These are phyloP conservation scores for Lactifluus hygrophoroides DNA, from an alignment of 768 basidiomycete species.

Conservation along the genomic window DNA sequence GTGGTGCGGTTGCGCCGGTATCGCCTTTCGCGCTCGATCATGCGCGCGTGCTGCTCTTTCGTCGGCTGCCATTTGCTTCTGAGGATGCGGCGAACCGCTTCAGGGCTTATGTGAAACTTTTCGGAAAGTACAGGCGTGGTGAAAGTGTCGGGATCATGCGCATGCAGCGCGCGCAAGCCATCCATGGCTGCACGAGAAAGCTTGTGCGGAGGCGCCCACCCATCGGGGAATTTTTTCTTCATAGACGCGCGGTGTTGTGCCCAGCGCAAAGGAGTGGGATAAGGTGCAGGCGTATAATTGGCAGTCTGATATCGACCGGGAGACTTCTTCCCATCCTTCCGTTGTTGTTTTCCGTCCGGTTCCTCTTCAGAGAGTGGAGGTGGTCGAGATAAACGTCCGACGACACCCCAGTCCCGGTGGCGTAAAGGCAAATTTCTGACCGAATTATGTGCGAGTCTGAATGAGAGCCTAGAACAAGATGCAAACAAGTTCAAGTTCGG, in stretches of 20 bases:
- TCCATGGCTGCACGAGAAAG: constrained; percentile 47
- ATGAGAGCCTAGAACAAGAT: not conserved
- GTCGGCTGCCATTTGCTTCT: constrained; percentile 37
- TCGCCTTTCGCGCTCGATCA: constrained; percentile 26
- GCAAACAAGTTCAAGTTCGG: not conserved
- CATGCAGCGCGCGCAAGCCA: constrained; percentile 36
- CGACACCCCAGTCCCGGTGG: constrained; percentile 15
- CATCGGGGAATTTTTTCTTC: constrained; percentile 30
- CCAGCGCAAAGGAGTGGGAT: constrained; percentile 24
- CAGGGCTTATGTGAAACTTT: constrained; percentile 41
- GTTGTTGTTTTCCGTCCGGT: not conserved
- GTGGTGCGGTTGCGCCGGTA: constrained; percentile 20
- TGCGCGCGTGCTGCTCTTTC: constrained; percentile 25
- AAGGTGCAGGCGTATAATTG: constrained; percentile 6
- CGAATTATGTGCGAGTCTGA: not conserved
- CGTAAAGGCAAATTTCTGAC: not conserved
- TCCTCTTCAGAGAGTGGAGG: constrained; percentile 1
- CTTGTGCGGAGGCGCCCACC: constrained; percentile 46
- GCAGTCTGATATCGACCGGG: constrained; percentile 16
- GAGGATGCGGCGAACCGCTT: constrained; percentile 44
- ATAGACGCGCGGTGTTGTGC: constrained; percentile 28
- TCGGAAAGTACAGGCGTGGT: constrained; percentile 35
- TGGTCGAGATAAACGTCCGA: constrained; percentile 8
- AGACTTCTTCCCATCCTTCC: constrained; percentile 4
- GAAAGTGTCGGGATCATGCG: constrained; percentile 35